Evolutionary conservation across 208 protist genomes (phyloP).

Genomic region (Trypanosoma brucei): DNA sequence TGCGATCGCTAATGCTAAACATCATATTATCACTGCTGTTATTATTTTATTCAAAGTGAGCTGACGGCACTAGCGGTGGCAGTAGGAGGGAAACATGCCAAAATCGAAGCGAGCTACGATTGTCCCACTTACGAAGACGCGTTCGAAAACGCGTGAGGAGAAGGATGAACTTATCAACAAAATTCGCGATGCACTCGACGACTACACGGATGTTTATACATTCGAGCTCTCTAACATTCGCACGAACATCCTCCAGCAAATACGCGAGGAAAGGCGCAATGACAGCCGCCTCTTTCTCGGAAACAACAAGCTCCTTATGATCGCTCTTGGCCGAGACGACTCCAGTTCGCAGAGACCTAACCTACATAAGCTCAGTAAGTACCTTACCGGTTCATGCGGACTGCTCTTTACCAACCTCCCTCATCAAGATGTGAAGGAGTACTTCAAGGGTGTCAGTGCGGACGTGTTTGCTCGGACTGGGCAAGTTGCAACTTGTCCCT

Average conservation of each 20-base stretch:
- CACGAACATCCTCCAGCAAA: slow-evolving; percentile 88
- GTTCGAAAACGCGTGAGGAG: slow-evolving; percentile 84
- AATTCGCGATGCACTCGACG: slow-evolving; percentile 81
- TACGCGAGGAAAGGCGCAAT: slow-evolving; percentile 79
- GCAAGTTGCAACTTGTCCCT: slow-evolving; percentile 56
- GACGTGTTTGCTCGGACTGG: slow-evolving; percentile 86
- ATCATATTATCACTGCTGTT: neutral
- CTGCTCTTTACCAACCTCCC: slow-evolving; percentile 90
- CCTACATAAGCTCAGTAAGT: slow-evolving; percentile 86
- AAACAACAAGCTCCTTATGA: slow-evolving; percentile 93
- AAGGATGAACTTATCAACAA: slow-evolving; percentile 90
- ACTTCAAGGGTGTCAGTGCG: slow-evolving; percentile 73
- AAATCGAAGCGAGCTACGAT: slow-evolving; percentile 85
- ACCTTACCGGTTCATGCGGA: slow-evolving; percentile 84
- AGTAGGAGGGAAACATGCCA: slow-evolving; percentile 41
- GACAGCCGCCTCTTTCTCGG: slow-evolving; percentile 91
- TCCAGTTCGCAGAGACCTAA: slow-evolving; percentile 73
- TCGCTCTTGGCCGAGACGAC: slow-evolving; percentile 85
- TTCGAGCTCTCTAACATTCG: slow-evolving; percentile 84
- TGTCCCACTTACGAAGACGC: slow-evolving; percentile 85
- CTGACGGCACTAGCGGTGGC: neutral
- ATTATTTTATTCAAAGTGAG: neutral
- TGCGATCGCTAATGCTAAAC: neutral
- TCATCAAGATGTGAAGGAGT: slow-evolving; percentile 88
- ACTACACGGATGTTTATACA: slow-evolving; percentile 84